A percentile compares a stretch with the other conserved stretches of the same genome.
phyloP scores from a whole-genome alignment of 768 basidiomycete species.

The Russula lepida region DNA sequence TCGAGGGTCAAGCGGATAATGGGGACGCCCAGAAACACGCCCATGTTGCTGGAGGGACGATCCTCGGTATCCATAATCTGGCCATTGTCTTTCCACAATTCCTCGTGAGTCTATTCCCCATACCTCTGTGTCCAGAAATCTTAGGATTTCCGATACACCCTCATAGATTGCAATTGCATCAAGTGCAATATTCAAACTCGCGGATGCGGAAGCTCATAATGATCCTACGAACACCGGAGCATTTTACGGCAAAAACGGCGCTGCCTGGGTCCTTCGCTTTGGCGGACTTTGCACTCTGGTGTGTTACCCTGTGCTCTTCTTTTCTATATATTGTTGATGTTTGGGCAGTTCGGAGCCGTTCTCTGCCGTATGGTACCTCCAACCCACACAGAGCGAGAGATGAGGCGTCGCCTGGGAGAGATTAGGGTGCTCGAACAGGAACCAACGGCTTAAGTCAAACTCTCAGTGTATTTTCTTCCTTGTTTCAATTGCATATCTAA shows the following conservation, averaged over 20 bases:
- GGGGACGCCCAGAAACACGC: constrained; percentile 30
- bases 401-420: constrained; percentile 70
- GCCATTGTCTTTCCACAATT: constrained; percentile 95
- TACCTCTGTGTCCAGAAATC: neutral
- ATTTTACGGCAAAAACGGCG: constrained; percentile 79
- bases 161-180: constrained; percentile 75
- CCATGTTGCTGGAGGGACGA: constrained; percentile 77
- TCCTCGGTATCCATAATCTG: constrained; percentile 91
- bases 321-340: neutral
- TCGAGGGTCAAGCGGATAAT: constrained; percentile 37
- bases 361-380: constrained; percentile 78
- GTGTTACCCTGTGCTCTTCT: constrained; percentile 20
- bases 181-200: constrained; percentile 75
- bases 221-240: constrained; percentile 41
- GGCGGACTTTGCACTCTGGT: constrained; percentile 79
- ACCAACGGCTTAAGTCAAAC: constrained; percentile 34
- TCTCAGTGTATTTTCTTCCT: constrained; percentile 27
- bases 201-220: constrained; percentile 48
- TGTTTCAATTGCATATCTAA: constrained; percentile 1
- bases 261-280: constrained; percentile 90
- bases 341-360: constrained; percentile 51
- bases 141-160: neutral
- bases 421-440: constrained; percentile 70
- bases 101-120: constrained; percentile 47
- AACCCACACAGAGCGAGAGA: constrained; percentile 86